A percentile compares a stretch with the other conserved stretches of the same genome.
Evolutionary conservation across 2,329 filamentous ascomycete species (phyloP).

Genomic region (Hypoxylon sp.): DNA sequence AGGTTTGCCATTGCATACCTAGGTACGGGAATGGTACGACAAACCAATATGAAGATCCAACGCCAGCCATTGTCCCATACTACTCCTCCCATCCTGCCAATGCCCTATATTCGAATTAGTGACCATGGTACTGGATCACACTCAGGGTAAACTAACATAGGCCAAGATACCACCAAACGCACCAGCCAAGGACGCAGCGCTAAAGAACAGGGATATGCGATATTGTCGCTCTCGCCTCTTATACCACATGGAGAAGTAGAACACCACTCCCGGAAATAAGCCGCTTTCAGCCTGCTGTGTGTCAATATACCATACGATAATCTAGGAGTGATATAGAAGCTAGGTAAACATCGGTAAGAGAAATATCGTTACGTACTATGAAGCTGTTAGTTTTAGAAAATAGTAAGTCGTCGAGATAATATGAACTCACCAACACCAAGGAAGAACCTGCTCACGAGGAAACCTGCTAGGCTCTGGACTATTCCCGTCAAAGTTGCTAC

Average conservation of each 20-base stretch:
- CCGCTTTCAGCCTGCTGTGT: slow-evolving; percentile 61
- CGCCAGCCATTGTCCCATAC: slow-evolving; percentile 68
- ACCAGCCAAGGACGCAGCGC: slow-evolving; percentile 67
- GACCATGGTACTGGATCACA: background rate
- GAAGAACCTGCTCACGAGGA: slow-evolving; percentile 68
- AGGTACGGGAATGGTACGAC: slow-evolving; percentile 37
- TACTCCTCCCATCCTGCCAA: slow-evolving; percentile 67
- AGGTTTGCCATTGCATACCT: slow-evolving; percentile 52
- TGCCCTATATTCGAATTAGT: slow-evolving; percentile 59
- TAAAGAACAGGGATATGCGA: slow-evolving; percentile 70
- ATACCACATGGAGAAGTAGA: slow-evolving; percentile 66
- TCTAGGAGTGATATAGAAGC: background rate
- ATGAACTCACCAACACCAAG: slow-evolving; percentile 60
- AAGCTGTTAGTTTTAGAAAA: slow-evolving; percentile 16
- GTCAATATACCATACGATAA: slow-evolving; percentile 16
- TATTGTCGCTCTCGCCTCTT: slow-evolving; percentile 68
- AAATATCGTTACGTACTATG: slow-evolving; percentile 27
- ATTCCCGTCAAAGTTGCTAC: slow-evolving; percentile 68
- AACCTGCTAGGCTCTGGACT: slow-evolving; percentile 65
- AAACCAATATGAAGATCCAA: slow-evolving; percentile 73
- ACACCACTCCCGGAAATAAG: slow-evolving; percentile 63
- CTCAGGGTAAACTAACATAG: slow-evolving; percentile 58
- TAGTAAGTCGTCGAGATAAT: background rate
- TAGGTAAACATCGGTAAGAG: background rate
- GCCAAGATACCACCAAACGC: slow-evolving; percentile 71